Conservation (phyloP, 2,329 filamentous ascomycete species). For the Colletotrichum melonis region DNA sequence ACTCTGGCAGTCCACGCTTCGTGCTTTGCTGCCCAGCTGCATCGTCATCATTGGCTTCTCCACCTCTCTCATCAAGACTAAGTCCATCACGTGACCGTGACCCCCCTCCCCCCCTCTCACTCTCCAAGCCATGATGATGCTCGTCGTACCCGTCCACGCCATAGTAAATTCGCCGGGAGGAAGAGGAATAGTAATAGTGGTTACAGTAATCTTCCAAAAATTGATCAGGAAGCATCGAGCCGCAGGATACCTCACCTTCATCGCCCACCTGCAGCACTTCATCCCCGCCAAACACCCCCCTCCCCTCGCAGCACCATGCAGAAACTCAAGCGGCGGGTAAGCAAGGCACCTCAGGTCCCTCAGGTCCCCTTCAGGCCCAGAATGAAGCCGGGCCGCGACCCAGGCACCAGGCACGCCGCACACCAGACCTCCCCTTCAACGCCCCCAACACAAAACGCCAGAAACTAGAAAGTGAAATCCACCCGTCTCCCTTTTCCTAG, state of each 20-base stretch:
- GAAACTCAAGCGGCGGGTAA: neutral
- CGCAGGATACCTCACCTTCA: no score
- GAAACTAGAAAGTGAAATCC: no score
- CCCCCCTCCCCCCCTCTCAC: neutral
- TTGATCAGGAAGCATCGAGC: no score
- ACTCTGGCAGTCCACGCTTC: no score
- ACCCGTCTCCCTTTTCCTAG: no score
- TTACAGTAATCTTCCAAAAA: no score
- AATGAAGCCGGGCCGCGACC: neutral
- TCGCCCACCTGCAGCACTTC: neutral
- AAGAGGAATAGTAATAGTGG: no score
- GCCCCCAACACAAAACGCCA: no score
- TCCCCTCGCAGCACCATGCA: neutral
- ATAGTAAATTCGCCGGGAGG: no score
- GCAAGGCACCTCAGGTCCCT: neutral
- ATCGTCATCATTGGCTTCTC: slow-evolving; percentile 1
- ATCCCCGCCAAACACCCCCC: no score
- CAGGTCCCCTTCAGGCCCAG: neutral
- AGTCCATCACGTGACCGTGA: neutral
- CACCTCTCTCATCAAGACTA: neutral
- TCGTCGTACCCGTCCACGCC: no score
- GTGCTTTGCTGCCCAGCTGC: neutral
- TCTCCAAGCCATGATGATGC: neutral
- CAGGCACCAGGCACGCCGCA: neutral
- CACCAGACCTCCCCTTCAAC: no score